Conservation (phyloP, 2,329 filamentous ascomycete genomes). For the Elsinoe perseae region DNA sequence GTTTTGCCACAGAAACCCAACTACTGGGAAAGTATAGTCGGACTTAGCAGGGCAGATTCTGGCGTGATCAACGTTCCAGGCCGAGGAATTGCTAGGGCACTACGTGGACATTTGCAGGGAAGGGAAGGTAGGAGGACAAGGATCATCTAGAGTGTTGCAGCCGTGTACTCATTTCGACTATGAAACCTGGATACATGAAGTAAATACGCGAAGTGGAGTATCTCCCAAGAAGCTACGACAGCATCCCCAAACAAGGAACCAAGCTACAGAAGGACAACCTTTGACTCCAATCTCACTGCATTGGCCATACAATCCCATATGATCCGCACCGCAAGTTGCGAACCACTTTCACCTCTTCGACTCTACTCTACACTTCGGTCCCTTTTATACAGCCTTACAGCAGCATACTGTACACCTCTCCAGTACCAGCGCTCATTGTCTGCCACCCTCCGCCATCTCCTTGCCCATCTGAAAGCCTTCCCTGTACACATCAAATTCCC, state of each 20-base stretch:
- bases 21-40: too few species aligned
- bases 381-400: neutral
- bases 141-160: too few species aligned
- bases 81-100: too few species aligned
- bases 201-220: neutral
- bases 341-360: neutral
- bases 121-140: neutral
- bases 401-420: too few species aligned
- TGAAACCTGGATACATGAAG: neutral
- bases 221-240: neutral
- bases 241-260: neutral
- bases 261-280: neutral
- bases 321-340: neutral
- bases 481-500: neutral
- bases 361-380: neutral
- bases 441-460: neutral
- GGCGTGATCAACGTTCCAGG: too few species aligned
- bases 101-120: too few species aligned
- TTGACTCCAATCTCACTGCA: neutral
- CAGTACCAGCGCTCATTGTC: neutral
- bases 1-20: too few species aligned
- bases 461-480: neutral
- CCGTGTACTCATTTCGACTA: neutral
- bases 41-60: too few species aligned
- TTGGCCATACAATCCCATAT: neutral